These are phyloP conservation scores for Corymbia citriodora DNA, from an alignment of 441 rosid species.

Conservation along the genomic window DNA sequence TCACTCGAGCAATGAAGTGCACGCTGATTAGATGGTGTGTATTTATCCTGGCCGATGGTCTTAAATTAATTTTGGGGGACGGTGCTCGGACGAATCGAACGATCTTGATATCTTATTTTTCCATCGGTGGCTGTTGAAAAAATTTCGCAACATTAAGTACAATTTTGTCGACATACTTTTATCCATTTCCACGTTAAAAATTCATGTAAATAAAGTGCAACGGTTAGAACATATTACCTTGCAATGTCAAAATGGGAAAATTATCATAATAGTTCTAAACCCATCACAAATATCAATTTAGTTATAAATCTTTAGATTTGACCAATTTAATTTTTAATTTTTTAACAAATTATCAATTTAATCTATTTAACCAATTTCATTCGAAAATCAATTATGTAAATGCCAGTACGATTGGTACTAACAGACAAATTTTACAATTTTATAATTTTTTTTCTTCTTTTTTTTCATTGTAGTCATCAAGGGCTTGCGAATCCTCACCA, in stretches of 20 bases:
- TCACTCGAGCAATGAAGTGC: background rate
- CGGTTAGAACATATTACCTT: background rate
- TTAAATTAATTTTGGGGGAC: too few species aligned
- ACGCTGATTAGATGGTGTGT: background rate
- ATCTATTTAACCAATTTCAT: background rate
- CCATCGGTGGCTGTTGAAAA: background rate
- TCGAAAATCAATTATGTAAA: accelerated
- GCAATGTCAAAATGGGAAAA: background rate
- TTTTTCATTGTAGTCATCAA: background rate
- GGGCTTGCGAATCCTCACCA: background rate
- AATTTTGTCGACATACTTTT: background rate
- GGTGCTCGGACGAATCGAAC: background rate
- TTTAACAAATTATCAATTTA: background rate
- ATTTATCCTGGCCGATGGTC: background rate
- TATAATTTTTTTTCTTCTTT: too few species aligned
- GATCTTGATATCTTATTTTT: background rate
- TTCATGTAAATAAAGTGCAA: background rate
- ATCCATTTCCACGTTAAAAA: background rate
- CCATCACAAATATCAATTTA: accelerated
- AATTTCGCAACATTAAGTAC: background rate
- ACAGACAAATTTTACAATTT: background rate
- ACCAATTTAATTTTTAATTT: too few species aligned
- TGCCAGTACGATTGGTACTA: accelerated
- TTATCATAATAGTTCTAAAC: background rate
- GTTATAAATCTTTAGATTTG: background rate